Base-by-base conservation (phyloP, 148 eudicot genomes). In the Chenopodium album region DNA sequence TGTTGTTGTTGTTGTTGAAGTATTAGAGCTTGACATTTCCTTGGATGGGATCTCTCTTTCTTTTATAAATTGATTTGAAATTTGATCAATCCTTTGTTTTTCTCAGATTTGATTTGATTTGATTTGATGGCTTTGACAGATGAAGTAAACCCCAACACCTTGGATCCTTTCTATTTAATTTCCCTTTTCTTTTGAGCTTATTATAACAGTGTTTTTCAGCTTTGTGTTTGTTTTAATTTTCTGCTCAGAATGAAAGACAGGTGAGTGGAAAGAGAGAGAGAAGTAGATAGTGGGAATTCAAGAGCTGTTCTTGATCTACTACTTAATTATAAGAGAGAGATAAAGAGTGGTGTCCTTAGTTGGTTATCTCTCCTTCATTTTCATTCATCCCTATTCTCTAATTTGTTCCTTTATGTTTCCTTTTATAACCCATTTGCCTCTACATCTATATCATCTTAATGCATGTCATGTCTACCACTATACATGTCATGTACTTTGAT, bases 11-110 rank as follows among this genome's bases (percentile, higher is more conserved):
- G 34, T 34, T 34, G 37, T 34, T 34, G 37, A 34, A 34, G 37
- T 34, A 34, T 34, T 74, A 16, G 94, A 90, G 79, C 89, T 90
- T 73, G 97, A 93, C 91, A 90, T 89, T 62, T 81, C 80, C 79
- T 78, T 77, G 0, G 26, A 56, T 73, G 3, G 34, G 3, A n/a
- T 85, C 41, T 82, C 7, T 54, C 44, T 52, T 7, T 71, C 17
- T 29, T 37, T 65, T 26, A 26, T 83, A 17, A 32, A 32, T 17
- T 68, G 48, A 13, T 26, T 54, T 82, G 82, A 81, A 79, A 71
- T 71, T 71, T 84, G 73, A 84, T 80, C 47, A 54, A 60, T 47
- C 37, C 68, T 81, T 41, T 81, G 64, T 4, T 28, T 63, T 63
- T 48, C 52, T 71, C 0, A 9, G 70, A 66, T 54, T 54, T 11